Conservation (phyloP, 192 early-diverging fungal species). For the Coemansia sp. region DNA sequence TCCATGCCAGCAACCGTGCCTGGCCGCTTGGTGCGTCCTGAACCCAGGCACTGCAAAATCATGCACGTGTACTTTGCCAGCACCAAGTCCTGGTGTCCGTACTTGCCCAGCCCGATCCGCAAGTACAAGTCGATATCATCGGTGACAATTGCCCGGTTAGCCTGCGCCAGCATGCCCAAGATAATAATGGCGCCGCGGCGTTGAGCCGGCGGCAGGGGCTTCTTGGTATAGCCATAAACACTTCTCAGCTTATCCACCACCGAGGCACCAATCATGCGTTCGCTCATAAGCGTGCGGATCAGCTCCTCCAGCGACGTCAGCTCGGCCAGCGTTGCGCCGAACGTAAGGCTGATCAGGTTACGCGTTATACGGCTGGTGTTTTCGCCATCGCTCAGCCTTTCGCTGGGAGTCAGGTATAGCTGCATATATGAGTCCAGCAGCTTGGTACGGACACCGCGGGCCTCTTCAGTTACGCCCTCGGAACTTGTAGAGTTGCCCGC, state of each 20-base stretch:
- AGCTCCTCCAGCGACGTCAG: constrained; percentile 94
- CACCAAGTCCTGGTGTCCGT: constrained; percentile 74
- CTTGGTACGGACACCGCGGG: constrained; percentile 67
- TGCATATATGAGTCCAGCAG: constrained; percentile 75
- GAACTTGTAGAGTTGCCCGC: constrained; percentile 20
- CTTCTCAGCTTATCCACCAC: constrained; percentile 82
- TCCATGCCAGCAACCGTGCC: constrained; percentile 12
- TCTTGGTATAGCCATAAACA: constrained; percentile 66
- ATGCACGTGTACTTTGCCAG: constrained; percentile 91
- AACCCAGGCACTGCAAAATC: constrained; percentile 79
- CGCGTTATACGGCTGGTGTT: constrained; percentile 58
- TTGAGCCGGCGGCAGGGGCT: constrained; percentile 64
- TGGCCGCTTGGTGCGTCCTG: constrained; percentile 21
- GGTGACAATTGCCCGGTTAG: constrained; percentile 74
- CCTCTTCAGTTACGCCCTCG: constrained; percentile 58
- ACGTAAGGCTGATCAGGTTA: constrained; percentile 68
- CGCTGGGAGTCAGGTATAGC: constrained; percentile 69
- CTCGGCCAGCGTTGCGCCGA: constrained; percentile 85
- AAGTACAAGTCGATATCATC: constrained; percentile 84
- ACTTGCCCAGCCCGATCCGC: constrained; percentile 79
- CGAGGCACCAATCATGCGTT: constrained; percentile 58
- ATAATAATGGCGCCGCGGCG: constrained; percentile 90
- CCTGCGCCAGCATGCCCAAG: constrained; percentile 90
- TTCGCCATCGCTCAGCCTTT: constrained; percentile 36
- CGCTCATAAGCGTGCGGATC: constrained; percentile 72